Base-by-base conservation (phyloP, 129 eudicot genomes). In the Flaveria ramosissima region DNA sequence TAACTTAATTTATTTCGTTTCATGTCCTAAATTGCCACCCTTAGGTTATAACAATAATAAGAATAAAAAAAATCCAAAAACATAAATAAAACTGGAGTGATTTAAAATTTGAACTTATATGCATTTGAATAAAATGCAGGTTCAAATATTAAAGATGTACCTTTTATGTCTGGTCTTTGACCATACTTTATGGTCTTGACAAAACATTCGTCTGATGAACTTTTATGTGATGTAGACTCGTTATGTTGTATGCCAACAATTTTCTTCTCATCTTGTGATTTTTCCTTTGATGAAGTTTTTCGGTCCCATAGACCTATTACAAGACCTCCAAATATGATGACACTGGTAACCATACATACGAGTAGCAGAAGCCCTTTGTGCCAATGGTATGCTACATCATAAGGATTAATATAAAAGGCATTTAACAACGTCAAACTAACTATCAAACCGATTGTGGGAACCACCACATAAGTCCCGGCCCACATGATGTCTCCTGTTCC, bases 401-500 rank as follows among this genome's bases (percentile, higher is more conserved):
- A 79, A 2, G 92, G 88, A 80, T 83, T 86, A 56, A 92, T 82
- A 80, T 88, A 88, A 17, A 81, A 82, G 26, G 72, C 45, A 56
- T 92, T 75, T 73, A 90, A 50, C 77, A 92, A 83, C 13, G 72
- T 90, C 51, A 85, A 78, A 21, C 80, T 71, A 65, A 88, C 67
- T 45, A 85, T 45, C 26, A 92, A 84, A 57, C 98, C 98, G 16
- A 86, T 69, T 67, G 89, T 81, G 7, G 92, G 84, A 46, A 83
- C 86, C 17, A 82, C 32, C 41, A 88, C 78, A 63, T 92, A 92
- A 63, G 85, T 20, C 76, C 94, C 96, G 51, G 96, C 83, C 96
- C 98, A 92, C 68, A 81, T 13, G 69, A 84, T 75, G 81, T 78
- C 79, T 55, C 98, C 98, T 4, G 96, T 92, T 61, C 98, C 98